phyloP scores from a whole-genome alignment of 2,329 filamentous ascomycete species.

The Phialophora expanda region DNA sequence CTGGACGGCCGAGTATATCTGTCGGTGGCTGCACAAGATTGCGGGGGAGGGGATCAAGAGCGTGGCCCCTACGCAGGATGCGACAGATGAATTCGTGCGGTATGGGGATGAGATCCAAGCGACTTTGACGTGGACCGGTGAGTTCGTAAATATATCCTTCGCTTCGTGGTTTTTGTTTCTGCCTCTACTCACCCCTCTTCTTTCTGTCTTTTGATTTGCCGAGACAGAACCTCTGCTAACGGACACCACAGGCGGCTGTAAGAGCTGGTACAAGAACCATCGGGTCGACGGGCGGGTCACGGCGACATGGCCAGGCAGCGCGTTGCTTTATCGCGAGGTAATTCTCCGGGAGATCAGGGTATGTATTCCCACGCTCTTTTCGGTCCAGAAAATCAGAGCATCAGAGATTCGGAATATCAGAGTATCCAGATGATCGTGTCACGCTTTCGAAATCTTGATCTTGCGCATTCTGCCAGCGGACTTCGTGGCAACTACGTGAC shows the following conservation, averaged over 20 bases:
- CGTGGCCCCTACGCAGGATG: constrained; percentile 40
- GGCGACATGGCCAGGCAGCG: constrained; percentile 33
- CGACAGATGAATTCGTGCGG: constrained; percentile 44
- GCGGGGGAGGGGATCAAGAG: constrained; percentile 44
- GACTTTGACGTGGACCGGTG: constrained; percentile 39
- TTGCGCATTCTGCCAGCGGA: background rate
- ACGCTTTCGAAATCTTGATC: background rate
- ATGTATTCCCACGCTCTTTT: background rate
- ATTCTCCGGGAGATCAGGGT: constrained; percentile 42
- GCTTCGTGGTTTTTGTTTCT: too few relatives aligned
- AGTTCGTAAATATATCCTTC: background rate
- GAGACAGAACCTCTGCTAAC: background rate
- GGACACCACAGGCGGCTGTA: constrained; percentile 21
- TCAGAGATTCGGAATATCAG: background rate
- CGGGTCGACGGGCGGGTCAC: constrained; percentile 33
- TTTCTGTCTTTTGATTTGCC: background rate
- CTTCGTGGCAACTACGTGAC: too few relatives aligned
- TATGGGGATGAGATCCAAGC: constrained; percentile 45
- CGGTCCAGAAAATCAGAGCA: too few relatives aligned
- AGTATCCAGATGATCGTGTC: too few relatives aligned
- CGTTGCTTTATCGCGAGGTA: constrained; percentile 46
- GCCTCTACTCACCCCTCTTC: background rate
- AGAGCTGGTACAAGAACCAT: constrained; percentile 35
- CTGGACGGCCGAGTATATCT: constrained; percentile 43
- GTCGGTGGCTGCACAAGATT: constrained; percentile 44